Percentiles rank a stretch among this genome's conserved stretches.
phyloP scores from a whole-genome alignment of 768 basidiomycete genomes.

The Hydnomerulius pinastri region DNA sequence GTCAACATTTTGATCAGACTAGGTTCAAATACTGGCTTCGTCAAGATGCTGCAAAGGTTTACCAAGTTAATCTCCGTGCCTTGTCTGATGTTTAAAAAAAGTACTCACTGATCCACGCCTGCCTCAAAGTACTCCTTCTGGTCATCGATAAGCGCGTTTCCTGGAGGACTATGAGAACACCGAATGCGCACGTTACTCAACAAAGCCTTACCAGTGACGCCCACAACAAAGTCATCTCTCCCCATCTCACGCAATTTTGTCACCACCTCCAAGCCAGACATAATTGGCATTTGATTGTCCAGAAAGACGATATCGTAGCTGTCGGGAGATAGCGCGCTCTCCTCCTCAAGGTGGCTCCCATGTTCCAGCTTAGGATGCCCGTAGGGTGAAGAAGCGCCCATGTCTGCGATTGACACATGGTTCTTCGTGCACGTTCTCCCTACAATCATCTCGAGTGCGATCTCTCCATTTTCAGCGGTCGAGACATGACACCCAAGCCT shows the following conservation, averaged over 20 bases:
- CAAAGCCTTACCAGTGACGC: constrained; percentile 60
- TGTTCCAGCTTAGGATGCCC: background rate
- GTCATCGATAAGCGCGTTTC: constrained; percentile 58
- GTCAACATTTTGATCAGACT: constrained; percentile 43
- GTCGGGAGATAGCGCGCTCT: background rate
- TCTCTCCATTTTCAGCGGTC: constrained; percentile 81
- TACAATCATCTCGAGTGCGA: constrained; percentile 73
- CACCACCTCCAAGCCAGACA: constrained; percentile 74
- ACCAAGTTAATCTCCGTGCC: constrained; percentile 2
- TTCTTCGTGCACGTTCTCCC: constrained; percentile 29
- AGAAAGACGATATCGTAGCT: constrained; percentile 52
- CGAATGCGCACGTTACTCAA: background rate
- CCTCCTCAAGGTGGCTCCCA: background rate
- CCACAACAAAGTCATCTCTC: constrained; percentile 77
- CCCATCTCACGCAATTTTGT: constrained; percentile 63
- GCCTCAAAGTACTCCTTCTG: constrained; percentile 77
- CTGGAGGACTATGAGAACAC: constrained; percentile 31
- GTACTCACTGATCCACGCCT: constrained; percentile 69
- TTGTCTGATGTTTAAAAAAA: background rate
- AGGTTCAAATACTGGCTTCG: constrained; percentile 75
- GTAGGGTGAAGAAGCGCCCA: background rate
- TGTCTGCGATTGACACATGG: background rate
- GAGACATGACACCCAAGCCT: constrained; percentile 78
- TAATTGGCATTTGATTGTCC: constrained; percentile 82
- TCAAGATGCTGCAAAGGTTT: constrained; percentile 55